A percentile compares a stretch with the other conserved stretches of the same genome.
Evolutionary conservation across 2,329 filamentous ascomycete genomes (phyloP).

Genomic region (Sporothrix sp.): DNA sequence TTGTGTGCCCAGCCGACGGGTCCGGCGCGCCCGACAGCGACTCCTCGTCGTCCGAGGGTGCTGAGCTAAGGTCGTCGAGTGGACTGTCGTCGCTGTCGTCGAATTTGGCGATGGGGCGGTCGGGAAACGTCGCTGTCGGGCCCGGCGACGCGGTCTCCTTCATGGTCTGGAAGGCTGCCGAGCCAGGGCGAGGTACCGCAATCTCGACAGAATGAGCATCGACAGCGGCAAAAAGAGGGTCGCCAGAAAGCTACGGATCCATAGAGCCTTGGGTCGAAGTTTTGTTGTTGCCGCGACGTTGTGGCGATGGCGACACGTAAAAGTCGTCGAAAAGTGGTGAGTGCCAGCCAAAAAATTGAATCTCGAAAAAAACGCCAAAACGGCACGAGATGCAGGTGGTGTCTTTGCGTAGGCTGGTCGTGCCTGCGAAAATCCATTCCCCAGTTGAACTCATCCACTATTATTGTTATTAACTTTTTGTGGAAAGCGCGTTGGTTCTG

Average conservation of each 20-base stretch:
- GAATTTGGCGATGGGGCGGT: slow-evolving; percentile 20
- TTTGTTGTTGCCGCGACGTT: slow-evolving; percentile 46
- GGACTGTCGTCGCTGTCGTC: slow-evolving; percentile 7
- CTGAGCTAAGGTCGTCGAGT: slow-evolving; percentile 7
- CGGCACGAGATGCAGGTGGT: slow-evolving; percentile 4
- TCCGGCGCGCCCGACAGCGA: slow-evolving; percentile 11
- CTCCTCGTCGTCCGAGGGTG: slow-evolving; percentile 5
- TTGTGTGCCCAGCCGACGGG: not conserved
- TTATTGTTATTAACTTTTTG: no score
- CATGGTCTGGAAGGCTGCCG: slow-evolving; percentile 41
- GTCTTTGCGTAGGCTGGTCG: not conserved
- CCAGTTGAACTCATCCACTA: not conserved
- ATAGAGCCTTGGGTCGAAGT: slow-evolving; percentile 37
- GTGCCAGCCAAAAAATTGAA: slow-evolving; percentile 42
- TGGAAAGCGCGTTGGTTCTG: slow-evolving; percentile 3
- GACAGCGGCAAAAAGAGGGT: slow-evolving; percentile 45
- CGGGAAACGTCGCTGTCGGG: slow-evolving; percentile 30
- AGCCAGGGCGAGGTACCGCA: slow-evolving; percentile 38
- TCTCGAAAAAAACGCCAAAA: slow-evolving; percentile 27
- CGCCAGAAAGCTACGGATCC: slow-evolving; percentile 39
- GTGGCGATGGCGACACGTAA: slow-evolving; percentile 36
- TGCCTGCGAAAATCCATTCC: slow-evolving; percentile 1
- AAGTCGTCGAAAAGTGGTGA: slow-evolving; percentile 32
- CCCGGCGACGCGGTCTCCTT: slow-evolving; percentile 50
- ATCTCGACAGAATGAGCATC: slow-evolving; percentile 50